These are phyloP conservation scores for Sphaceloma murrayae DNA, from an alignment of 2,329 filamentous ascomycete species.

Conservation along the genomic window DNA sequence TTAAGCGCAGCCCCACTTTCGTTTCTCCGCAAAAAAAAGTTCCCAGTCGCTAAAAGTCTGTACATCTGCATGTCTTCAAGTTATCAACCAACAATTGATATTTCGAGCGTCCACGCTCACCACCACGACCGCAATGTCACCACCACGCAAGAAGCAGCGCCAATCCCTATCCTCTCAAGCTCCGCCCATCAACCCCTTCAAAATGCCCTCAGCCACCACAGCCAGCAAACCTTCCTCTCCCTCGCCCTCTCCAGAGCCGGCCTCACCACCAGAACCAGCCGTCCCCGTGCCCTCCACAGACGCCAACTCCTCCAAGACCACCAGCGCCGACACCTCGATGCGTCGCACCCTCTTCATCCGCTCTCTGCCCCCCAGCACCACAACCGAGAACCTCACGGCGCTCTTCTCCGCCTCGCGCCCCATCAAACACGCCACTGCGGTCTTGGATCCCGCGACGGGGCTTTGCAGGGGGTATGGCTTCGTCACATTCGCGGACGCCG, in stretches of 20 bases:
- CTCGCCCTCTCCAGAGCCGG: slow-evolving; percentile 19
- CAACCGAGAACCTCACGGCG: slow-evolving; percentile 71
- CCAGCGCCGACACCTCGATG: slow-evolving; percentile 14
- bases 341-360: slow-evolving; percentile 69
- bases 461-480: slow-evolving; percentile 88
- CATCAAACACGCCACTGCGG: slow-evolving; percentile 91
- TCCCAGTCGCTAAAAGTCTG: not conserved
- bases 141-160: slow-evolving; percentile 34
- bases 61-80: not conserved
- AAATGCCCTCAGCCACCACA: slow-evolving; percentile 19
- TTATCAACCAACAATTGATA: too few species aligned
- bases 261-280: slow-evolving; percentile 10
- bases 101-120: not conserved
- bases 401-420: slow-evolving; percentile 92
- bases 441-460: slow-evolving; percentile 76
- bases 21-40: slow-evolving; percentile 6
- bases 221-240: slow-evolving; percentile 24
- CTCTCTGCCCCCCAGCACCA: slow-evolving; percentile 67
- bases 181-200: slow-evolving; percentile 24
- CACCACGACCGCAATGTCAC: slow-evolving; percentile 27
- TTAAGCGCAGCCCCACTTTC: not conserved
- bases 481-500: slow-evolving; percentile 88
- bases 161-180: slow-evolving; percentile 29
- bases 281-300: slow-evolving; percentile 7
- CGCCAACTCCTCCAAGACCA: slow-evolving; percentile 15